Evolutionary conservation across 1,284 basidiomycete species (phyloP).

Genomic region (Anthracocystis setariae): DNA sequence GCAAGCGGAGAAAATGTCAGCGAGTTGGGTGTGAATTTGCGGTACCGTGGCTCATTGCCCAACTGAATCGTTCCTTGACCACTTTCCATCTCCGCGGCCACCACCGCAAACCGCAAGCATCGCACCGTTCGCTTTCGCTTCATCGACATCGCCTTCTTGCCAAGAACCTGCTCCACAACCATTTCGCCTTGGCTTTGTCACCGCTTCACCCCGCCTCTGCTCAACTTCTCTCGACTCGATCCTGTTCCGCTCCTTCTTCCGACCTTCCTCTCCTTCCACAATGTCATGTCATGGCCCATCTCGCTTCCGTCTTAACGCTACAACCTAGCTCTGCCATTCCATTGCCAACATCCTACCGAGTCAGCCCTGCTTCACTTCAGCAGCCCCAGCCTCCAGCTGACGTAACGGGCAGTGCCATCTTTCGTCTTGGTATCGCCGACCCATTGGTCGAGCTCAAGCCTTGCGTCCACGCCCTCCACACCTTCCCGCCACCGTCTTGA

Average conservation of each 20-base stretch:
- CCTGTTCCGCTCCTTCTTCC: not conserved
- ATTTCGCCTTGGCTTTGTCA: constrained; percentile 5
- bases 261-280: not conserved
- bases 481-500: not conserved
- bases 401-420: not conserved
- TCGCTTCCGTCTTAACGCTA: not conserved
- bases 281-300: not conserved
- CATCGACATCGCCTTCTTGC: not conserved
- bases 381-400: not conserved
- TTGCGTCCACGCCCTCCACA: not conserved
- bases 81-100: too few relatives aligned
- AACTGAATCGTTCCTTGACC: too few relatives aligned
- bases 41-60: too few relatives aligned
- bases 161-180: constrained; percentile 12
- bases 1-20: too few relatives aligned
- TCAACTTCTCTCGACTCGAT: not conserved
- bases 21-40: too few relatives aligned
- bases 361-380: too few relatives aligned
- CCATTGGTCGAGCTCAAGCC: not conserved
- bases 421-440: not conserved
- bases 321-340: too few relatives aligned
- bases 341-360: too few relatives aligned
- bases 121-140: not conserved
- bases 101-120: not conserved
- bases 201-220: not conserved